A percentile compares a stretch with the other conserved stretches of the same genome.
Conservation (phyloP, 2,329 filamentous ascomycete genomes). For the Graphilbum fragrans region DNA sequence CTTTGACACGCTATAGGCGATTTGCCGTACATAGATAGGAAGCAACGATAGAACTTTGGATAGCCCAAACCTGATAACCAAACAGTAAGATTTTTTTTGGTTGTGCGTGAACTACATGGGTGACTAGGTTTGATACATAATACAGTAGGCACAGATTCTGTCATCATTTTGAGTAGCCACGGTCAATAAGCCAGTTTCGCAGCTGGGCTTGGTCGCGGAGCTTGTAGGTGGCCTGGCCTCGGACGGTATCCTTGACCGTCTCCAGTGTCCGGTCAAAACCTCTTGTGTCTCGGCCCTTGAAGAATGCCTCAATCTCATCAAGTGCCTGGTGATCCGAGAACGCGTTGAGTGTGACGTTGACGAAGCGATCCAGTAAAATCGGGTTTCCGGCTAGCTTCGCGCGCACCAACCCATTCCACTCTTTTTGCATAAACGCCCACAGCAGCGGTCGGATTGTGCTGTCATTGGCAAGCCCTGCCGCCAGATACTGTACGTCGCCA, state of each 20-base stretch:
- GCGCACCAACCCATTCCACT: constrained; percentile 63
- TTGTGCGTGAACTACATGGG: too few relatives aligned
- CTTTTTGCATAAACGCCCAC: constrained; percentile 76
- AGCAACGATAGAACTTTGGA: too few relatives aligned
- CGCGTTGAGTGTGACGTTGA: constrained; percentile 64
- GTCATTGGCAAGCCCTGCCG: constrained; percentile 62
- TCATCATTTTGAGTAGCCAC: constrained; percentile 7
- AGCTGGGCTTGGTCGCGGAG: constrained; percentile 61
- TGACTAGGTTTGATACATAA: too few relatives aligned
- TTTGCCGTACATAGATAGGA: too few relatives aligned
- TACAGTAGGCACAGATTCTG: too few relatives aligned
- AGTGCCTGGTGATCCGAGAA: constrained; percentile 61
- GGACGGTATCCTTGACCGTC: constrained; percentile 76
- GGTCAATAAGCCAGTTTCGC: constrained; percentile 36
- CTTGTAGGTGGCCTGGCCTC: constrained; percentile 71
- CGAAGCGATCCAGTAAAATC: constrained; percentile 79
- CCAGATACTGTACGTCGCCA: constrained; percentile 79
- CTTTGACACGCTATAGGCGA: too few relatives aligned
- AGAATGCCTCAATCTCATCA: constrained; percentile 73
- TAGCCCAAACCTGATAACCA: too few relatives aligned
- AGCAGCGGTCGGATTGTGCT: constrained; percentile 57
- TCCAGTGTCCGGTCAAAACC: constrained; percentile 78
- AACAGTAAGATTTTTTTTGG: too few relatives aligned
- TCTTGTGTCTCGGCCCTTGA: constrained; percentile 72
- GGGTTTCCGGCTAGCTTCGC: constrained; percentile 64